Evolutionary conservation across 192 early-diverging fungal genomes (phyloP).

Genomic region (Spinellus fusiger): DNA sequence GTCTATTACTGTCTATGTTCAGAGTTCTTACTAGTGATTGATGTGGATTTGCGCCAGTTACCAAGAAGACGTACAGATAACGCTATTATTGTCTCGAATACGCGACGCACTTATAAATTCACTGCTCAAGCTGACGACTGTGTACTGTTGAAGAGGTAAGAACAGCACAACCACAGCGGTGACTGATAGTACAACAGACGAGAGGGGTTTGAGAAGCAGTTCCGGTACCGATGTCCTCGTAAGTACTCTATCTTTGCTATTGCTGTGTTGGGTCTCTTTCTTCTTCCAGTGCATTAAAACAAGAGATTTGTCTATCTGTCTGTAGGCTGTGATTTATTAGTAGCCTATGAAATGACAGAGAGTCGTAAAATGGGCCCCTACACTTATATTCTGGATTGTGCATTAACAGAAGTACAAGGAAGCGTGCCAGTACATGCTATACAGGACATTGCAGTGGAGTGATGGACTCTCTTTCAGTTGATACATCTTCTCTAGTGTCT

Average conservation of each 20-base stretch:
- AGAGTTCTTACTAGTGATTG: slow-evolving; percentile 57
- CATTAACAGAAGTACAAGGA: slow-evolving; percentile 50
- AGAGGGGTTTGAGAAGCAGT: slow-evolving; percentile 31
- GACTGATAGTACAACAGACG: background rate
- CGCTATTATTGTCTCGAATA: slow-evolving; percentile 42
- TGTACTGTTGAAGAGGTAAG: slow-evolving; percentile 38
- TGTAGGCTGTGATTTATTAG: slow-evolving; percentile 41
- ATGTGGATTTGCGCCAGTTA: slow-evolving; percentile 40
- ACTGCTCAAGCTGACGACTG: slow-evolving; percentile 35
- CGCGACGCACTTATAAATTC: slow-evolving; percentile 47
- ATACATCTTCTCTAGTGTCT: background rate
- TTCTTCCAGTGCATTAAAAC: background rate
- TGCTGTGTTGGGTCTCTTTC: background rate
- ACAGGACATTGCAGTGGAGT: slow-evolving; percentile 2
- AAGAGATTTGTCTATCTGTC: slow-evolving; percentile 22
- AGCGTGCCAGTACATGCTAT: slow-evolving; percentile 26
- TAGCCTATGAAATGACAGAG: slow-evolving; percentile 50
- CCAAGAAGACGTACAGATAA: slow-evolving; percentile 46
- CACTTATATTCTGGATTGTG: slow-evolving; percentile 52
- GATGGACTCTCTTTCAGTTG: background rate
- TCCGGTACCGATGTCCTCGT: slow-evolving; percentile 31
- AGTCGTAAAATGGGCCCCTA: slow-evolving; percentile 43
- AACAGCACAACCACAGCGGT: background rate
- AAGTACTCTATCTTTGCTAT: background rate
- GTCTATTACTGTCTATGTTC: slow-evolving; percentile 57